Conservation (phyloP, 148 eudicot species). For the Chenopodium quinoa region DNA sequence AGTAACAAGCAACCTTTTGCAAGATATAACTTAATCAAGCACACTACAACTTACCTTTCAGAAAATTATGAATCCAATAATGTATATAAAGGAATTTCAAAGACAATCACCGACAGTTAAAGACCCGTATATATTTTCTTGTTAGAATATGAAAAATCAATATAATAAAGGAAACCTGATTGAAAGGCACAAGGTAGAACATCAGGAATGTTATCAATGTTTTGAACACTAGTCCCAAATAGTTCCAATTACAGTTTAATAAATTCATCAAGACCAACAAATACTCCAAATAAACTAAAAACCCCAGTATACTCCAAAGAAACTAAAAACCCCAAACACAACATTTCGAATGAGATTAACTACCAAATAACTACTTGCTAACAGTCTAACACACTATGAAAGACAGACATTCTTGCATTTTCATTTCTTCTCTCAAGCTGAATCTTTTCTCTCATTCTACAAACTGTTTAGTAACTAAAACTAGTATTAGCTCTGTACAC, state of each 20-base stretch:
- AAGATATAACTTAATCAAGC: background rate
- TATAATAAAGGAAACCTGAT: background rate
- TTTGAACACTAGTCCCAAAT: background rate
- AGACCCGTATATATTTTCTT: background rate
- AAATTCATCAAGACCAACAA: background rate
- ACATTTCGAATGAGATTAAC: too few relatives aligned
- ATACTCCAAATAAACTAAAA: too few relatives aligned
- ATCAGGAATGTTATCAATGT: background rate
- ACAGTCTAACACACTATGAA: background rate
- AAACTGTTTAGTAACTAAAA: too few relatives aligned
- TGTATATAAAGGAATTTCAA: background rate
- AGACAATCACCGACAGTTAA: background rate
- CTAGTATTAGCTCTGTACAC: background rate
- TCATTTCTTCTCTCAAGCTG: background rate
- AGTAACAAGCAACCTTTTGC: background rate
- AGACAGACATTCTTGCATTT: background rate
- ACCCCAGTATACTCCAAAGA: background rate
- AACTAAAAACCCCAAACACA: too few relatives aligned
- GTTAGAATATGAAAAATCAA: background rate
- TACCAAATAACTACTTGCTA: too few relatives aligned
- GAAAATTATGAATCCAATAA: background rate
- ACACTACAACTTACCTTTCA: background rate
- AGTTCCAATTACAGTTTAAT: background rate
- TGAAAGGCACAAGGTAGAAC: background rate
- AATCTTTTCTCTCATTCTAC: too few relatives aligned